Evolutionary conservation across 2,329 filamentous ascomycete species (phyloP), one percentile per base, ranked within the genome.

Genomic region (Sclerotinia glacialis): DNA sequence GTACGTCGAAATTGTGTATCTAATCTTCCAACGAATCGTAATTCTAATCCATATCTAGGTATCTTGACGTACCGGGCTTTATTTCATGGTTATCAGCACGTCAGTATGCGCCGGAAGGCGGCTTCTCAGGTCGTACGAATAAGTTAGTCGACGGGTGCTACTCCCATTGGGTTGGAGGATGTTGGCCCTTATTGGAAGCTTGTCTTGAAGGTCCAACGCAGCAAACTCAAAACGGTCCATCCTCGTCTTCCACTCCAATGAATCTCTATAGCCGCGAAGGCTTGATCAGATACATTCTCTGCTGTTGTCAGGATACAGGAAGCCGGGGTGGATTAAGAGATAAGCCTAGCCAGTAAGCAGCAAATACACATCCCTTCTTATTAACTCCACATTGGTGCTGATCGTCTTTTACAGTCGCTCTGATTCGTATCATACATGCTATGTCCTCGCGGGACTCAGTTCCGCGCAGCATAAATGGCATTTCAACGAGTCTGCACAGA

Each of bases 101-200:
- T 68, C 95, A 99, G 78, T 91, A 94, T 77, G 87, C 88, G 40
- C 95, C 94, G 4, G 95, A 98, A 78, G 93, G 93, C 70, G 95
- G 95, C 46, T 93, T 97, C 76, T 90, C 92, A 50, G 95, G 95
- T 69, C 89, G 95, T 72, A 97, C 94, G 37, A 98, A 98, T 83
- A 99, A 99, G 80, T 84, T 99, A 42, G 95, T 98, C 42, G 95
- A 99, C 78, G 95, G 94, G 55, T 99, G 95, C 80, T 99, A 99
- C 80, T 96, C 92, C 77, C 94, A 97, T 79, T 99, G 95, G 95
- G 90, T 97, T 44, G 95, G 95, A 65, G 91, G 90, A 65, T 98
- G 93, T 80, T 99, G 93, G 92, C 89, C 94, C 55, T 80, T 99
- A 71, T 83, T 98, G 72, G 90, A 97, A 80, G 91, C 92, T 67